Percentiles rank a stretch among this genome's conserved stretches.
phyloP scores from a whole-genome alignment of 495 filamentous ascomycete species.

The Letharia columbiana region DNA sequence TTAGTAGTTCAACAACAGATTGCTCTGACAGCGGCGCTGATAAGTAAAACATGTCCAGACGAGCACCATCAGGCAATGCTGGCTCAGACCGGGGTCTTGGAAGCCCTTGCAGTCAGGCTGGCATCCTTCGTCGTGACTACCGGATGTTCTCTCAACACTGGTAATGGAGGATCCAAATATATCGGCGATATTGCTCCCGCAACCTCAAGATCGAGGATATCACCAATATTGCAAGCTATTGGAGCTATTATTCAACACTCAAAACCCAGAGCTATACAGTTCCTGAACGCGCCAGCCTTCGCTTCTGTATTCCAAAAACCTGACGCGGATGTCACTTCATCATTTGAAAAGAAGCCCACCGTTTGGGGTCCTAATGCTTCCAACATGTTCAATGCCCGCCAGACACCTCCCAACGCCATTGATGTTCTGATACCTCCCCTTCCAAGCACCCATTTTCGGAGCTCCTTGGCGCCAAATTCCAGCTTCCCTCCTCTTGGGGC shows the following conservation, averaged over 20 bases:
- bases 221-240: conserved; percentile 70
- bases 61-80: conserved; percentile 60
- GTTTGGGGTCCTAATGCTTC: conserved; percentile 41
- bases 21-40: conserved; percentile 55
- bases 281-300: conserved; percentile 71
- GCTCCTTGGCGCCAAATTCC: conserved; percentile 30
- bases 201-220: conserved; percentile 49
- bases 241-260: conserved; percentile 72
- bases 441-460: conserved; percentile 33
- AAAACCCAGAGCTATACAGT: conserved; percentile 62
- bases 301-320: conserved; percentile 58
- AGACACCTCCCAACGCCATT: conserved; percentile 41
- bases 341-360: conserved; percentile 37
- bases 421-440: conserved; percentile 51
- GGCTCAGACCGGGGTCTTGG: conserved; percentile 63
- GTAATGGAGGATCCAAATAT: conserved; percentile 27
- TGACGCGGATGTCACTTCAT: conserved; percentile 35
- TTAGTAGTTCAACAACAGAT: conserved; percentile 55
- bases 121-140: conserved; percentile 62
- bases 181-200: conserved; percentile 38
- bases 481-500: conserved; percentile 54
- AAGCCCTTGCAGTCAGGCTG: conserved; percentile 68
- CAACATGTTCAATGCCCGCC: conserved; percentile 38
- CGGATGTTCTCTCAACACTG: conserved; percentile 40
- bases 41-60: conserved; percentile 59